phyloP scores from a whole-genome alignment of 257 asterid genomes.

The Misopates orontium region DNA sequence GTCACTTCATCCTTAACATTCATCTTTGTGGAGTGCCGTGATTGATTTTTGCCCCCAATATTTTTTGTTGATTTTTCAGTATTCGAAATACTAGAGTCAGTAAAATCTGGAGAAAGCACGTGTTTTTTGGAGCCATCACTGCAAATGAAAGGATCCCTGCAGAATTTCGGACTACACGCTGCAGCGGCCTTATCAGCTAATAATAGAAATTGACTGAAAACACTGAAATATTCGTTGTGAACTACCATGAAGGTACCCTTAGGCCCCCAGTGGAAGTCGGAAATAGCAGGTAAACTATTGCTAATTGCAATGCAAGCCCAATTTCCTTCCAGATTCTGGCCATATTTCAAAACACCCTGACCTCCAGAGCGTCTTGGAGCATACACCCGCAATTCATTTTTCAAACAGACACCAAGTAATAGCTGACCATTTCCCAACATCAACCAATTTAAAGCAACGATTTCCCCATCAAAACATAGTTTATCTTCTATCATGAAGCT shows the following conservation, averaged over 20 bases:
- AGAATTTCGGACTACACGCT: conserved; percentile 22
- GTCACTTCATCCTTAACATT: conserved; percentile 33
- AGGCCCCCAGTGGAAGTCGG: conserved; percentile 90
- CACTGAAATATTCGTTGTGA: conserved; percentile 63
- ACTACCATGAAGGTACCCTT: conserved; percentile 63
- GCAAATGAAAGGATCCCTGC: conserved; percentile 25
- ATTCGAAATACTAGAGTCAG: conserved; percentile 31
- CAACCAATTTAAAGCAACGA: conserved; percentile 72
- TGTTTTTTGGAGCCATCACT: conserved; percentile 32
- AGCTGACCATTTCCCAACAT: conserved; percentile 73
- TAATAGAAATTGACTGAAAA: conserved; percentile 60
- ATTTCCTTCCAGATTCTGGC: conserved; percentile 48
- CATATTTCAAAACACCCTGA: conserved; percentile 56
- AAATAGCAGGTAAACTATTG: conserved; percentile 50
- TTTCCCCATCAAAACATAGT: conserved; percentile 60
- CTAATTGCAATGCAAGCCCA: conserved; percentile 78
- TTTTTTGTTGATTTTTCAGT: conserved; percentile 25
- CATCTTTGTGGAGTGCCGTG: conserved; percentile 35
- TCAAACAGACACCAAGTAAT: conserved; percentile 76
- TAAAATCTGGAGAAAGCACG: conserved; percentile 27
- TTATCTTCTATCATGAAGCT: conserved; percentile 75
- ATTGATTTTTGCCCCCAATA: conserved; percentile 30
- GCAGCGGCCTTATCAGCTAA: conserved; percentile 34
- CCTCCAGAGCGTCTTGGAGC: conserved; percentile 60
- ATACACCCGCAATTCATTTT: conserved; percentile 65